Percentiles rank a stretch among this genome's conserved stretches.
phyloP scores from a whole-genome alignment of 768 basidiomycete genomes.

The Mycena sanguinolenta region DNA sequence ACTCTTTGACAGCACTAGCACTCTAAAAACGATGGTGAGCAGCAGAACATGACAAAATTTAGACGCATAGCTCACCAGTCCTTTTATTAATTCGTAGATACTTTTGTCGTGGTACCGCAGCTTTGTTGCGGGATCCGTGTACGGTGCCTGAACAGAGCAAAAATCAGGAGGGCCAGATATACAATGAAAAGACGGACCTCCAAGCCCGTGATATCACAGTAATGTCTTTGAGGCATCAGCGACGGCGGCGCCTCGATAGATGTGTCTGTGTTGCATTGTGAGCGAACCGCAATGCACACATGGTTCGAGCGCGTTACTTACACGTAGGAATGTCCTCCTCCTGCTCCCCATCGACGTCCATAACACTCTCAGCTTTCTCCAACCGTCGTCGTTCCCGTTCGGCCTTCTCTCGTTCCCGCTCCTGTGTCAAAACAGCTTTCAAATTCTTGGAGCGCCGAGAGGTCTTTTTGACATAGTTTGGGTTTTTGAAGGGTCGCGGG shows the following conservation, averaged over 20 bases:
- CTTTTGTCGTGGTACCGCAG: constrained; percentile 89
- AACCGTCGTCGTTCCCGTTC: constrained; percentile 72
- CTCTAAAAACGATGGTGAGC: constrained; percentile 58
- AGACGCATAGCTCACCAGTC: constrained; percentile 61
- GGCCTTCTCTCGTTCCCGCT: constrained; percentile 80
- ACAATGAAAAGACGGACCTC: constrained; percentile 60
- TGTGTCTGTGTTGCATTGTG: constrained; percentile 60
- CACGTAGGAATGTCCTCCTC: constrained; percentile 77
- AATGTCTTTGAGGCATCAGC: constrained; percentile 78
- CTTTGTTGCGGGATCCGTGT: constrained; percentile 85
- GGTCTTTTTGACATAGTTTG: constrained; percentile 74
- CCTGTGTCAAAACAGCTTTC: constrained; percentile 83
- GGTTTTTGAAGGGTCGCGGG: constrained; percentile 85
- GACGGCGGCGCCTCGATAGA: constrained; percentile 91
- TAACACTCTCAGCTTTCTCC: constrained; percentile 63
- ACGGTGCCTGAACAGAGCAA: constrained; percentile 69
- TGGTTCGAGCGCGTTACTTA: constrained; percentile 48
- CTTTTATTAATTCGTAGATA: constrained; percentile 86
- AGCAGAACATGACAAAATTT: too few species aligned
- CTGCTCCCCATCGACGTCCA: constrained; percentile 71
- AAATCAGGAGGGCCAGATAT: neutral
- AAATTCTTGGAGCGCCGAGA: constrained; percentile 82
- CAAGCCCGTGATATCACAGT: constrained; percentile 90
- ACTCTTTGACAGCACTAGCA: constrained; percentile 79
- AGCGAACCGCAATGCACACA: neutral